These are phyloP conservation scores for Exophiala bonariae DNA, from an alignment of 2,329 filamentous ascomycete genomes.

Conservation along the genomic window DNA sequence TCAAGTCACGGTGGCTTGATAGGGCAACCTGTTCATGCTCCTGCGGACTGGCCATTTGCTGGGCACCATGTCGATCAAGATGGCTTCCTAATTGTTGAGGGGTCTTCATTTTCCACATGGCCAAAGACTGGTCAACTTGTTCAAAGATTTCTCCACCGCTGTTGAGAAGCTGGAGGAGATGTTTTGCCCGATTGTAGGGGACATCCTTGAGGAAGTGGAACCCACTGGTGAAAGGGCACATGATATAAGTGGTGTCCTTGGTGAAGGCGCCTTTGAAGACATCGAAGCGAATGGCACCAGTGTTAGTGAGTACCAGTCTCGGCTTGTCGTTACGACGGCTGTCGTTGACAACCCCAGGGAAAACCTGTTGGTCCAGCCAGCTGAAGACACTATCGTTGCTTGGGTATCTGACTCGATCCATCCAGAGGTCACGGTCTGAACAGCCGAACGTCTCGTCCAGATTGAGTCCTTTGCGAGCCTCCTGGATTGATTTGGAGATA, in stretches of 20 bases:
- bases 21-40: conserved; percentile 34
- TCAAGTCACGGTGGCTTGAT: conserved; percentile 36
- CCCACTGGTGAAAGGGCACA: conserved; percentile 83
- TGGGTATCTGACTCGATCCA: conserved; percentile 75
- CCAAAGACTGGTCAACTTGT: conserved; percentile 36
- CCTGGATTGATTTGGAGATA: conserved; percentile 67
- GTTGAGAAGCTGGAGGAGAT: conserved; percentile 63
- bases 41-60: not conserved
- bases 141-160: conserved; percentile 53
- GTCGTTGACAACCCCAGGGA: conserved; percentile 66
- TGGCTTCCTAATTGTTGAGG: conserved; percentile 42
- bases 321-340: conserved; percentile 60
- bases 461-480: conserved; percentile 67
- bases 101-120: conserved; percentile 37
- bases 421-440: conserved; percentile 77
- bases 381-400: conserved; percentile 74
- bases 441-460: conserved; percentile 80
- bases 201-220: conserved; percentile 79
- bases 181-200: conserved; percentile 71
- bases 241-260: conserved; percentile 77
- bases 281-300: conserved; percentile 89
- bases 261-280: conserved; percentile 93
- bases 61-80: conserved; percentile 15
- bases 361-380: conserved; percentile 73
- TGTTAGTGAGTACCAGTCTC: conserved; percentile 78